Evolutionary conservation across 441 rosid genomes (phyloP), one percentile per base, ranked within the genome.

Genomic region (Populus hybrid): DNA sequence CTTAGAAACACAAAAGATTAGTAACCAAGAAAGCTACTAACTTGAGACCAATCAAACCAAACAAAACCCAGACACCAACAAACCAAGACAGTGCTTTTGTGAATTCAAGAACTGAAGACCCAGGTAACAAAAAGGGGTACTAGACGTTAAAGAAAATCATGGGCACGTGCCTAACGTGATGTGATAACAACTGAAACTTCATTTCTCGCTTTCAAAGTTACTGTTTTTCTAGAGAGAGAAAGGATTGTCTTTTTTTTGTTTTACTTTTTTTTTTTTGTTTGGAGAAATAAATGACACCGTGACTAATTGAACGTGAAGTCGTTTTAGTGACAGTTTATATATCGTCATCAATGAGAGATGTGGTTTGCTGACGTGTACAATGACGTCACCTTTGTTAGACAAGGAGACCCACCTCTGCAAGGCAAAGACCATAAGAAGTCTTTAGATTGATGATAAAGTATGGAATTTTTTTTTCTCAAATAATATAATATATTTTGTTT

Each of bases 281-380:
- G 28, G 54, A 35, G 24, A 36, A n/a, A 36, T 35, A 10, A 21
- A 20, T 34, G 38, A n/a, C 59, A n/a, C 78, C 10, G 76, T 57
- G 54, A 36, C 28, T 21, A 10, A 21, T 9, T 40, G 40, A 73
- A 59, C 80, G 73, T 87, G 91, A 87, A 85, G 90, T 89, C 85
- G 89, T 87, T 81, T 72, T 0, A 72, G 73, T 87, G 90, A 87
- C 90, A 84, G 1, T 4, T 11, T 34, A 11, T 30, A 5, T 79
- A 73, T 61, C 79, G 89, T 88, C 86, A 81, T 83, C 86, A 35
- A 9, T 38, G 8, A 75, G 75, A 35, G 92, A 82, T 81, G 81
- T 77, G 78, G 77, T 72, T 21, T 54, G 76, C 67, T 87, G 76
- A 80, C 83, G 90, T 78, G 77, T 59, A 14, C 88, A 35, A 68